Base-by-base conservation (phyloP, 108 stramenopile genomes). In the Asterionellopsis glacialis region DNA sequence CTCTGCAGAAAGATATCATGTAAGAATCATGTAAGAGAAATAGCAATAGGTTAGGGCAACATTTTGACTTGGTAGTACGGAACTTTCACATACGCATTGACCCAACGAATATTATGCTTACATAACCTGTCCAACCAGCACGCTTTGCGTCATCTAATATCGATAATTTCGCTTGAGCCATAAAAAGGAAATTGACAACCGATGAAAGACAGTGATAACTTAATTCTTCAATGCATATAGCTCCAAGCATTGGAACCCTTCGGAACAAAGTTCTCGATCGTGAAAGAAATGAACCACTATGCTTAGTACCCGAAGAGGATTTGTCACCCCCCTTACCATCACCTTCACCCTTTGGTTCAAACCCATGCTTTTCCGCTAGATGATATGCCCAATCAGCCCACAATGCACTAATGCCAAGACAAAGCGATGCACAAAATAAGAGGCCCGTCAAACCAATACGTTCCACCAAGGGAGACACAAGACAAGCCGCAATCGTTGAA, bases 41-140 rank as follows among this genome's bases (percentile, higher is more conserved):
- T 33, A 33, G n/a, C 33, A 33, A 33, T 7, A 33, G 33, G 33
- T 33, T 7, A 33, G 33, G 2, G 7, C 7, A 33, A 33, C 7
- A 5, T 33, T 33, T 33, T 7, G 33, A 33, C 33, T 33, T 33
- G 5, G 7, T 7, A 33, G 7, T 7, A 33, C 7, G 7, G 7
- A 33, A 33, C 2, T 33, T 33, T 33, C 33, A 33, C 7, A 33
- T 33, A 7, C 48, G 6, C 12, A 18, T 3, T 1, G n/a, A 19
- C 33, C 7, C 33, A 33, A 33, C 33, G 7, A 33, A 14, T 19
- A 14, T 52, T 5, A 55, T 4, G 33, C 65, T 70, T 23, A 76
- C 72, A 18, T 74, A 80, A 44, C 76, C 82, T 40, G 76, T 83
- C 73, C 74, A 80, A 11, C 74, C 64, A 7, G 82, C 82, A 33